Evolutionary conservation across 2,329 filamentous ascomycete genomes (phyloP).

Genomic region (Exophiala sp.): DNA sequence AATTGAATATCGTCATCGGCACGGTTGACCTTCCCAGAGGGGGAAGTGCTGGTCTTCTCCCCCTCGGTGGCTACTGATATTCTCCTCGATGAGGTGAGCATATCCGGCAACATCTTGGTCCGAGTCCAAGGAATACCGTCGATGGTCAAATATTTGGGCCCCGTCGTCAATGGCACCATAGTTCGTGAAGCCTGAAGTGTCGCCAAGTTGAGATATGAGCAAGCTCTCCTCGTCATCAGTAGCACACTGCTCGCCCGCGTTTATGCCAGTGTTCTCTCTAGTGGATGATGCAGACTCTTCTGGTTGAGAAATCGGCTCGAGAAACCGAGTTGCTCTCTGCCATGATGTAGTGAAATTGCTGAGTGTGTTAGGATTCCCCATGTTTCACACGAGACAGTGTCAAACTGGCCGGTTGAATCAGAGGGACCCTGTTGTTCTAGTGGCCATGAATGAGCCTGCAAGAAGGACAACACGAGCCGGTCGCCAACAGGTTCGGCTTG

Average conservation of each 20-base stretch:
- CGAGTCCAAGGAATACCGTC: neutral
- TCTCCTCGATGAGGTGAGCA: neutral
- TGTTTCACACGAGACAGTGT: too few relatives aligned
- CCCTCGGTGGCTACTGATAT: neutral
- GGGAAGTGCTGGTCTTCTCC: conserved; percentile 31
- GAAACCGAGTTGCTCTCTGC: neutral
- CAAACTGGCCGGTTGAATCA: too few relatives aligned
- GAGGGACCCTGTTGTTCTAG: too few relatives aligned
- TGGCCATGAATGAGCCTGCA: too few relatives aligned
- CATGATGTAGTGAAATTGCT: neutral
- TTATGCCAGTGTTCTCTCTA: neutral
- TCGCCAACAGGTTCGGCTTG: too few relatives aligned
- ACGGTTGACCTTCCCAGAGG: conserved; percentile 93
- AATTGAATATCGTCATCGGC: conserved; percentile 95
- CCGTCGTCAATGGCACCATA: neutral
- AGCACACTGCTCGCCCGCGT: too few relatives aligned
- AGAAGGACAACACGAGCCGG: too few relatives aligned
- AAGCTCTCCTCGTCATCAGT: neutral
- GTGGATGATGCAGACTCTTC: neutral
- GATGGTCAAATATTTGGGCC: too few relatives aligned
- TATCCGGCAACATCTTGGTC: neutral
- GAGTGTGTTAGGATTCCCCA: neutral
- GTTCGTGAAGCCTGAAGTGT: neutral
- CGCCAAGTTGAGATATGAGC: neutral
- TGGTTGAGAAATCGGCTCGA: neutral